Conservation (phyloP, 2,329 filamentous ascomycete species). For the Sclerotinia sclerotiorum region DNA sequence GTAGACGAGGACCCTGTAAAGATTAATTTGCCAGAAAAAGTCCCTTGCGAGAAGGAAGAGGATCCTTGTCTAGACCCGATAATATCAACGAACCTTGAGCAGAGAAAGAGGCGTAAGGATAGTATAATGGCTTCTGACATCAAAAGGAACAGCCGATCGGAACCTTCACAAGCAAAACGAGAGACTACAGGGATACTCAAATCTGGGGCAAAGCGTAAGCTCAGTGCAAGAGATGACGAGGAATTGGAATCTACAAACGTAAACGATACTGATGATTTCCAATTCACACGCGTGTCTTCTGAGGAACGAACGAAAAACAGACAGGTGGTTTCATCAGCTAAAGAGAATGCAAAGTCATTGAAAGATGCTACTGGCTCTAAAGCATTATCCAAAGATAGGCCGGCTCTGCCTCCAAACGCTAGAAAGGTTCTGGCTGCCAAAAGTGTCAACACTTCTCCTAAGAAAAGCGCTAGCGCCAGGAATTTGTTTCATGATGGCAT, state of each 20-base stretch:
- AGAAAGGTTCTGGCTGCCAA: constrained; percentile 47
- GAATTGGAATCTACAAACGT: constrained; percentile 43
- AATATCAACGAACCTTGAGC: constrained; percentile 40
- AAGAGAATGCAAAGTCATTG: constrained; percentile 11
- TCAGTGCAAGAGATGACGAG: constrained; percentile 55
- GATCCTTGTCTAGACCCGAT: constrained; percentile 30
- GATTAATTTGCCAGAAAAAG: constrained; percentile 48
- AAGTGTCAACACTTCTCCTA: constrained; percentile 57
- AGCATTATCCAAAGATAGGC: constrained; percentile 33
- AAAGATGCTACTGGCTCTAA: constrained; percentile 31
- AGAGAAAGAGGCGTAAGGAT: constrained; percentile 41
- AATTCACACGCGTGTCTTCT: constrained; percentile 36
- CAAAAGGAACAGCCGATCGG: constrained; percentile 25
- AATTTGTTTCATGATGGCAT: constrained; percentile 42
- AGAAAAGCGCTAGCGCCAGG: constrained; percentile 47
- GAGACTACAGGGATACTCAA: constrained; percentile 43
- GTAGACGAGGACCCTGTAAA: constrained; percentile 58
- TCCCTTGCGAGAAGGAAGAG: constrained; percentile 27
- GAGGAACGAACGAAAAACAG: constrained; percentile 34
- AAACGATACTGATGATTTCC: constrained; percentile 34
- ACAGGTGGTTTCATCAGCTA: constrained; percentile 16
- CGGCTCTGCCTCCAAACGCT: constrained; percentile 23
- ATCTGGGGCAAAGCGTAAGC: constrained; percentile 58
- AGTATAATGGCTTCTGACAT: constrained; percentile 30
- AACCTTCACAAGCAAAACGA: constrained; percentile 22